A percentile compares a stretch with the other conserved stretches of the same genome.
Evolutionary conservation across 2,329 filamentous ascomycete genomes (phyloP).

Genomic region (Fusarium sp.): DNA sequence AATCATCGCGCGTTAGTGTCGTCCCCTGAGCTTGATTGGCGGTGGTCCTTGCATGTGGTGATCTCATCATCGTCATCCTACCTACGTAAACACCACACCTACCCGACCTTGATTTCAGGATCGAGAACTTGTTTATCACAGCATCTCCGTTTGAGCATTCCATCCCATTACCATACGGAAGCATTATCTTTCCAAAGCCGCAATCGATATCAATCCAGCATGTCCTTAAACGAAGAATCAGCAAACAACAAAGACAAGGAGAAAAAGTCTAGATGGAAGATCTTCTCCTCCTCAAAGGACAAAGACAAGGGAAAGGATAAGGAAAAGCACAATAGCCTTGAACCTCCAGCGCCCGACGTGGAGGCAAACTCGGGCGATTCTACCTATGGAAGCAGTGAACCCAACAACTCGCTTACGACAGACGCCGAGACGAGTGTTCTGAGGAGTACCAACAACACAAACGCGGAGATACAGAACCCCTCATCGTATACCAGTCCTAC

Average conservation of each 20-base stretch:
- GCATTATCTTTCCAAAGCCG: not conserved
- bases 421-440: conserved; percentile 22
- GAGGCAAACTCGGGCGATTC: conserved; percentile 29
- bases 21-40: conserved; percentile 17
- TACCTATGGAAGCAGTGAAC: conserved; percentile 39
- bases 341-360: not conserved
- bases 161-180: not conserved
- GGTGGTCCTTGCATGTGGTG: conserved; percentile 19
- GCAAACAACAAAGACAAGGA: conserved; percentile 29
- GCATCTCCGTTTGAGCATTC: accelerated
- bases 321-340: conserved; percentile 26
- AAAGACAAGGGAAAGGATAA: conserved; percentile 28
- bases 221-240: conserved; percentile 21
- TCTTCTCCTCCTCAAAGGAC: conserved; percentile 39
- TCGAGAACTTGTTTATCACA: not conserved
- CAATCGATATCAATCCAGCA: not conserved
- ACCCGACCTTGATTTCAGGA: conserved; percentile 20
- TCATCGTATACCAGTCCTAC: conserved; percentile 13
- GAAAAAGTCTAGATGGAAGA: conserved; percentile 40
- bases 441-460: conserved; percentile 15
- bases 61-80: conserved; percentile 28
- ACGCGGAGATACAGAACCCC: conserved; percentile 6
- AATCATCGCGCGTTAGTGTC: conserved; percentile 34
- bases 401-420: conserved; percentile 38
- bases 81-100: conserved; percentile 2